phyloP scores from a whole-genome alignment of 2,329 filamentous ascomycete genomes.

The Cercospora canescens region DNA sequence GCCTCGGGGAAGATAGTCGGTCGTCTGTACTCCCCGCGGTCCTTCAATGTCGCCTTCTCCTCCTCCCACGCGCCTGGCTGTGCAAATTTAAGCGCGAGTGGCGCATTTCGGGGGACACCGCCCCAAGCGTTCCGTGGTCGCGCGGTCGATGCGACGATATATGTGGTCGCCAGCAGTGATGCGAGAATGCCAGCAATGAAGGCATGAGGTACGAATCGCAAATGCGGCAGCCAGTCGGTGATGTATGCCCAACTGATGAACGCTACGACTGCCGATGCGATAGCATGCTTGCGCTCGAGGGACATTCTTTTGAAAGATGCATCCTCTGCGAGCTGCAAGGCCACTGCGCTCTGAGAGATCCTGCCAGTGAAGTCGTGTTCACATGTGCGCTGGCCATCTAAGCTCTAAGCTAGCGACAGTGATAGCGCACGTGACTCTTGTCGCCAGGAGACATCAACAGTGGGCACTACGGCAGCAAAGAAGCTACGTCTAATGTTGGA shows the following conservation, averaged over 20 bases:
- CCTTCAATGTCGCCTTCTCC: slow-evolving; percentile 67
- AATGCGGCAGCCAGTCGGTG: slow-evolving; percentile 75
- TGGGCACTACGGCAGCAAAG: no score
- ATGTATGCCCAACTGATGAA: slow-evolving; percentile 88
- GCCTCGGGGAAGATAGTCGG: slow-evolving; percentile 73
- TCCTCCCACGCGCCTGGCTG: slow-evolving; percentile 61
- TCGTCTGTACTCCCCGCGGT: slow-evolving; percentile 66
- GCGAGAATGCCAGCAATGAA: slow-evolving; percentile 68
- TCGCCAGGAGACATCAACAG: no score
- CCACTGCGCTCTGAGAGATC: neutral
- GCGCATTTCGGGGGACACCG: slow-evolving; percentile 11
- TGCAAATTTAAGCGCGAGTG: slow-evolving; percentile 29
- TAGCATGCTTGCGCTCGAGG: slow-evolving; percentile 71
- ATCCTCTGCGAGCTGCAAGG: slow-evolving; percentile 14
- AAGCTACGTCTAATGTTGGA: neutral
- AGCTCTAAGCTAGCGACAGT: neutral
- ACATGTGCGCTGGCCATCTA: neutral
- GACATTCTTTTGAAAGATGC: slow-evolving; percentile 50
- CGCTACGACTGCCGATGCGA: slow-evolving; percentile 65
- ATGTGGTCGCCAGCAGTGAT: slow-evolving; percentile 56
- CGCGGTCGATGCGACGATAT: slow-evolving; percentile 63
- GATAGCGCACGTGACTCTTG: neutral
- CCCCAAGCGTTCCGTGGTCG: slow-evolving; percentile 33
- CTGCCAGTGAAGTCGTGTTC: neutral
- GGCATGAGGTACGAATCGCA: slow-evolving; percentile 84